Conservation (phyloP, 768 basidiomycete species). For the Calvatia gigantea region DNA sequence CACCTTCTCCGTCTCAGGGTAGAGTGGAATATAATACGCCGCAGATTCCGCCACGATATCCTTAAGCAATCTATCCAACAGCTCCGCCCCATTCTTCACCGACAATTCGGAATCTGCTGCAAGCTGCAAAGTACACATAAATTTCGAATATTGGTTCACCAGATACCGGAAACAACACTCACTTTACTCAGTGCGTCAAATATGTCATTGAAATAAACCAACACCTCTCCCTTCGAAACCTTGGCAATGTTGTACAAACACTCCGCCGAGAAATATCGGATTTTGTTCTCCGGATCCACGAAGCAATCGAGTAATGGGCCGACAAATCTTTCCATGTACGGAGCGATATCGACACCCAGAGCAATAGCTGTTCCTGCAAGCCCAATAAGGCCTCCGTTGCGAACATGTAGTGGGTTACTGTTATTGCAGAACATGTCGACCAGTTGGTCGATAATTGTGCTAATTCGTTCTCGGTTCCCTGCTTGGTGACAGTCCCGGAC, state of each 20-base stretch:
- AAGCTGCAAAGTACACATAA: slow-evolving; percentile 56
- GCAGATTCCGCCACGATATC: slow-evolving; percentile 98
- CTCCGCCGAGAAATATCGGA: slow-evolving; percentile 97
- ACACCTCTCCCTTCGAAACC: slow-evolving; percentile 94
- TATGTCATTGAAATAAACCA: slow-evolving; percentile 97
- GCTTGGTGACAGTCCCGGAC: slow-evolving; percentile 84
- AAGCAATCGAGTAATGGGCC: slow-evolving; percentile 89
- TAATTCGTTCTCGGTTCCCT: slow-evolving; percentile 78
- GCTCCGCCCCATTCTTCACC: slow-evolving; percentile 97
- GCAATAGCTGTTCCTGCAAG: slow-evolving; percentile 98
- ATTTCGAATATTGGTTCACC: slow-evolving; percentile 89
- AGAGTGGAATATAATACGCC: slow-evolving; percentile 88
- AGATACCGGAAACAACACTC: slow-evolving; percentile 51
- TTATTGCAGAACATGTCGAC: slow-evolving; percentile 89
- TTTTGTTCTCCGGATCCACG: slow-evolving; percentile 89
- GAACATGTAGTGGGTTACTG: slow-evolving; percentile 79
- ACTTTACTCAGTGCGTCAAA: slow-evolving; percentile 98
- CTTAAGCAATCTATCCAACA: slow-evolving; percentile 94
- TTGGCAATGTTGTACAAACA: slow-evolving; percentile 98
- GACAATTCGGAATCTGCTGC: slow-evolving; percentile 94
- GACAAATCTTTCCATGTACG: slow-evolving; percentile 92
- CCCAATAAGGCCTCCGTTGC: slow-evolving; percentile 95
- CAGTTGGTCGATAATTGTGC: slow-evolving; percentile 88
- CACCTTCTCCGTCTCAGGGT: slow-evolving; percentile 73
- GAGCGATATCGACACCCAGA: slow-evolving; percentile 86